These are phyloP conservation scores for Cucurbita moschata DNA, from an alignment of 306 rosid genomes.

Conservation along the genomic window DNA sequence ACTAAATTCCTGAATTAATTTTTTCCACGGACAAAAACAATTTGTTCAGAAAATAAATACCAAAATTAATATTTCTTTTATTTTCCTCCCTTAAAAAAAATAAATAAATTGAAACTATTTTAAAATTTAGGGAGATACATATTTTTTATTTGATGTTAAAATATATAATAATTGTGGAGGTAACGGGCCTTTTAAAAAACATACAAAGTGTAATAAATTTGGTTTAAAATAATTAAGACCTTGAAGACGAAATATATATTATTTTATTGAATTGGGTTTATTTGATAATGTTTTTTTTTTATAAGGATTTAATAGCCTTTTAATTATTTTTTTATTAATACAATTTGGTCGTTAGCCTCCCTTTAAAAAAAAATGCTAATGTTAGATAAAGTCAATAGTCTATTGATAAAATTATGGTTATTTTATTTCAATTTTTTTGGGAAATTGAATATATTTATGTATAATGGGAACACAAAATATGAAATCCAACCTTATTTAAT, in stretches of 20 bases:
- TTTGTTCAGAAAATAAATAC: neutral
- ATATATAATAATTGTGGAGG: neutral
- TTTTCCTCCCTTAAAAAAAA: too few relatives aligned
- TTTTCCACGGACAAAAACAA: neutral
- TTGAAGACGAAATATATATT: neutral
- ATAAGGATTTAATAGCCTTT: neutral
- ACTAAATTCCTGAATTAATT: neutral
- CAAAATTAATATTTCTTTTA: neutral
- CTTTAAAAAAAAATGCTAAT: too few relatives aligned
- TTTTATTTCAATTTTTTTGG: neutral
- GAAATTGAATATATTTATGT: too few relatives aligned
- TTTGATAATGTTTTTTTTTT: too few relatives aligned
- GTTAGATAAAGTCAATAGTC: neutral
- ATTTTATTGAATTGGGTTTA: neutral
- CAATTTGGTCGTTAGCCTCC: neutral
- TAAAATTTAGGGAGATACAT: neutral
- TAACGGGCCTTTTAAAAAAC: too few relatives aligned
- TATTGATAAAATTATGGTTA: neutral
- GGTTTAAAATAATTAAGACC: neutral
- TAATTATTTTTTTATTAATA: neutral
- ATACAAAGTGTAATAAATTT: too few relatives aligned
- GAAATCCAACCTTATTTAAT: too few relatives aligned
- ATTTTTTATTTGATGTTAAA: too few relatives aligned
- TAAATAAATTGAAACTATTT: too few relatives aligned
- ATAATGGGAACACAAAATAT: too few relatives aligned